phyloP scores from a whole-genome alignment of 2,329 filamentous ascomycete species.

The Geosmithia morbida region DNA sequence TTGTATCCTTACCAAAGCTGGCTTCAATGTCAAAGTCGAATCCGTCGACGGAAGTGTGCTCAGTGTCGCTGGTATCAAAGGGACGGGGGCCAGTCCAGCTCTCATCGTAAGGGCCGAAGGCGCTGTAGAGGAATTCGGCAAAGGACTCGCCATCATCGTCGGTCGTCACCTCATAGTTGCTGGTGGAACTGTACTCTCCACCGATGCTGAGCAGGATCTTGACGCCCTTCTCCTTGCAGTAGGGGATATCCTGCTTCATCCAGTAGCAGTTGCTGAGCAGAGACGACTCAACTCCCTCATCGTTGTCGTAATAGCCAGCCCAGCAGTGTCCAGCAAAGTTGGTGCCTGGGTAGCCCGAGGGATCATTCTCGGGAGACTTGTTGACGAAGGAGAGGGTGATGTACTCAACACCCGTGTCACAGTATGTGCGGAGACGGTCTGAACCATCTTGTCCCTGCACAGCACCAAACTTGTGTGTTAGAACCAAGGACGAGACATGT shows the following conservation, averaged over 20 bases:
- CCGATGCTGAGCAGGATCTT: constrained; percentile 28
- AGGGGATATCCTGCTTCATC: constrained; percentile 22
- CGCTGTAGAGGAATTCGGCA: constrained; percentile 21
- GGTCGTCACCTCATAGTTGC: constrained; percentile 18
- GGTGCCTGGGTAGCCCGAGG: constrained; percentile 19
- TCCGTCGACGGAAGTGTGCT: constrained; percentile 19
- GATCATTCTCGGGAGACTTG: constrained; percentile 18
- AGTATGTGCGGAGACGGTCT: constrained; percentile 18
- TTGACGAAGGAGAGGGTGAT: constrained; percentile 23
- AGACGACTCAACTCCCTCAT: constrained; percentile 10
- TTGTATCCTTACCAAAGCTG: constrained; percentile 12
- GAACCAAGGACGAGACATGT: neutral
- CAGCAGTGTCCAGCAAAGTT: constrained; percentile 25
- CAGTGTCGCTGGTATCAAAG: constrained; percentile 15
- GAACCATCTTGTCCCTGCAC: constrained; percentile 18
- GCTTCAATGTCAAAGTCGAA: constrained; percentile 28
- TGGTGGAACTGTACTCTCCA: constrained; percentile 12
- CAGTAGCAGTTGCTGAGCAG: constrained; percentile 18
- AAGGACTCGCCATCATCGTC: constrained; percentile 17
- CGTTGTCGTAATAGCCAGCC: constrained; percentile 9
- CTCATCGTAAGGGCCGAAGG: constrained; percentile 20
- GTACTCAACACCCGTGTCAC: constrained; percentile 20
- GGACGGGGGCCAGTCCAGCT: constrained; percentile 19
- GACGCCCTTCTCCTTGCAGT: constrained; percentile 24
- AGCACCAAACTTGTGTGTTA: neutral